Evolutionary conservation across 2,329 filamentous ascomycete species (phyloP).

Genomic region (Proliferodiscus dingleyae): DNA sequence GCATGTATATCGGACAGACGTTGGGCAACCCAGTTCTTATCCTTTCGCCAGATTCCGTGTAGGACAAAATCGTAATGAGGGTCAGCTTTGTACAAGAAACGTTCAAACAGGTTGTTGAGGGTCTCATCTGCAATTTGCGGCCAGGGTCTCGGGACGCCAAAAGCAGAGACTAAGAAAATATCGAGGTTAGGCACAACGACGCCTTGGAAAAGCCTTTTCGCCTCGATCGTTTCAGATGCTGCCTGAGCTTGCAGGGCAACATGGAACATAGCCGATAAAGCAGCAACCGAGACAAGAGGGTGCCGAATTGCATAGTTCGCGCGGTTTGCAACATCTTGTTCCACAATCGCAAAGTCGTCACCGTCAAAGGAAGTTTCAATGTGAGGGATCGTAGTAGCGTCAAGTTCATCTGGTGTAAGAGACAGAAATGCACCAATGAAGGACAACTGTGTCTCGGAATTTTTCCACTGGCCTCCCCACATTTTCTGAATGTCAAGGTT

Average conservation of each 20-base stretch:
- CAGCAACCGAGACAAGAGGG: slow-evolving; percentile 82
- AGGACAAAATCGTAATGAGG: slow-evolving; percentile 82
- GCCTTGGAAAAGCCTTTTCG: slow-evolving; percentile 60
- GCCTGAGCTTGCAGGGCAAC: slow-evolving; percentile 57
- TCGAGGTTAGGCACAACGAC: slow-evolving; percentile 70
- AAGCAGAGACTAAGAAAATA: slow-evolving; percentile 73
- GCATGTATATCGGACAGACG: slow-evolving; percentile 75
- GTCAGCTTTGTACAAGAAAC: slow-evolving; percentile 75
- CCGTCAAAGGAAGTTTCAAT: slow-evolving; percentile 71
- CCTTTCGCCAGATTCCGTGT: slow-evolving; percentile 85
- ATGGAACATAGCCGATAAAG: slow-evolving; percentile 65
- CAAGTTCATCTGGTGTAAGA: slow-evolving; percentile 68
- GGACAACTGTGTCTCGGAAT: slow-evolving; percentile 84
- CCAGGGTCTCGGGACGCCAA: slow-evolving; percentile 74
- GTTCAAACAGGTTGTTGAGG: slow-evolving; percentile 71
- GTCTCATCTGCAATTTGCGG: slow-evolving; percentile 69
- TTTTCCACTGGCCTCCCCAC: slow-evolving; percentile 86
- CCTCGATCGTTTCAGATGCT: slow-evolving; percentile 58
- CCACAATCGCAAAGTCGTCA: slow-evolving; percentile 57
- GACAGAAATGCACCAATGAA: slow-evolving; percentile 86
- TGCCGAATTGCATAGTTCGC: slow-evolving; percentile 70
- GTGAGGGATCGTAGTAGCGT: slow-evolving; percentile 78
- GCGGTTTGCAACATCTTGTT: slow-evolving; percentile 53
- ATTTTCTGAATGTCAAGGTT: slow-evolving; percentile 79
- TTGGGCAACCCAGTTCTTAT: slow-evolving; percentile 79